Conservation (phyloP, 2,329 filamentous ascomycete genomes). For the Daldinia sp. region DNA sequence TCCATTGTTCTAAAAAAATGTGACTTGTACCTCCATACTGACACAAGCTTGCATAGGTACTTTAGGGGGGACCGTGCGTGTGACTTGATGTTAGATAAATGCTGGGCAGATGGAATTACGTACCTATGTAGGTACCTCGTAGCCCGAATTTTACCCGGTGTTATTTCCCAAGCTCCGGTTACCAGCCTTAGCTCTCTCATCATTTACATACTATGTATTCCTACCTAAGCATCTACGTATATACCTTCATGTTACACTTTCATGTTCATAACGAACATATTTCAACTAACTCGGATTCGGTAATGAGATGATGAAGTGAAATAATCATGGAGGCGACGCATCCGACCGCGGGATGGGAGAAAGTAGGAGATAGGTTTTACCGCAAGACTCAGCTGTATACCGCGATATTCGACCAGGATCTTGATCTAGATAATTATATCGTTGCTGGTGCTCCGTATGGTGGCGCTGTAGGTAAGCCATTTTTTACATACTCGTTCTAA, state of each 20-base stretch:
- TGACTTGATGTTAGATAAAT: not conserved
- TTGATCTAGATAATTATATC: conserved; percentile 94
- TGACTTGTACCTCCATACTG: too few relatives aligned
- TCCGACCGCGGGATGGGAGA: conserved; percentile 92
- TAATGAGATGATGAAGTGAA: conserved; percentile 45
- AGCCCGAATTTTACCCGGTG: conserved; percentile 23
- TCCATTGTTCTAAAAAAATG: too few relatives aligned
- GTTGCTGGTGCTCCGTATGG: conserved; percentile 92
- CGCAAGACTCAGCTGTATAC: conserved; percentile 94
- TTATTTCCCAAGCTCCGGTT: conserved; percentile 11
- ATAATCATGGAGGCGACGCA: conserved; percentile 64
- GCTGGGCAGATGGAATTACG: not conserved
- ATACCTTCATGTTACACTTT: not conserved
- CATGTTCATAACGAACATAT: not conserved
- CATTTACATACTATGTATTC: not conserved
- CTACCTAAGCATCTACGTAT: not conserved
- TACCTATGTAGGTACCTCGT: conserved; percentile 1
- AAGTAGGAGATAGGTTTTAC: conserved; percentile 92
- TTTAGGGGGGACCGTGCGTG: not conserved
- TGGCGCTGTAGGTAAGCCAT: conserved; percentile 82
- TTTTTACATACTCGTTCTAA: conserved; percentile 17
- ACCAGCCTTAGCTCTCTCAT: not conserved
- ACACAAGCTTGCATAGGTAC: too few relatives aligned
- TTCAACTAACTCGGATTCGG: not conserved
- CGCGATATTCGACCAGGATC: conserved; percentile 87